These are phyloP conservation scores for Phialophora verrucosa DNA, from an alignment of 2,329 filamentous ascomycete genomes.

Conservation along the genomic window DNA sequence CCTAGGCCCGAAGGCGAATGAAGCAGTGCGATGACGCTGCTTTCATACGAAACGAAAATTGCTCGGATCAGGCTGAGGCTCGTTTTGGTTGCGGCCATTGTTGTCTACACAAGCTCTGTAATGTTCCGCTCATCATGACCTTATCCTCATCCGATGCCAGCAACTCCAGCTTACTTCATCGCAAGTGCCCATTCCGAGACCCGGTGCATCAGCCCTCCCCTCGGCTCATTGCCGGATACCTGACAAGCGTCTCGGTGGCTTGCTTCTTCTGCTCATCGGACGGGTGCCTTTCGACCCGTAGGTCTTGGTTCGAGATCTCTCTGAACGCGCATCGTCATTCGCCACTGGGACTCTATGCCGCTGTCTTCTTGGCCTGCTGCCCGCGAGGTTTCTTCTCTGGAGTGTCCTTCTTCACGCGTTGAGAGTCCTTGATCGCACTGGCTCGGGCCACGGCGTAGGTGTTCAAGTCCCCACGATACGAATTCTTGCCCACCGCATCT, in stretches of 20 bases:
- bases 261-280: constrained; percentile 1
- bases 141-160: constrained; percentile 13
- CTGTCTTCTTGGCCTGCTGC: constrained; percentile 75
- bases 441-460: constrained; percentile 81
- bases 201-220: neutral
- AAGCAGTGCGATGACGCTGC: constrained; percentile 12
- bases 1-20: neutral
- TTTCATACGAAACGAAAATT: constrained; percentile 26
- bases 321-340: neutral
- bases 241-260: constrained; percentile 1
- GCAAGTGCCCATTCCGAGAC: constrained; percentile 1
- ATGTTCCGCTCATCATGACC: constrained; percentile 12
- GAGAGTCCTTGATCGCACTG: constrained; percentile 79
- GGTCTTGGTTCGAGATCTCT: neutral
- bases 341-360: constrained; percentile 31
- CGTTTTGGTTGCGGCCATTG: constrained; percentile 5
- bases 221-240: constrained; percentile 8
- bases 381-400: constrained; percentile 78
- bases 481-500: constrained; percentile 78
- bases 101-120: constrained; percentile 6
- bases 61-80: constrained; percentile 31
- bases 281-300: neutral
- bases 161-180: neutral
- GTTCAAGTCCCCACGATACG: constrained; percentile 83
- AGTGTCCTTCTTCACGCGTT: constrained; percentile 77